phyloP scores from a whole-genome alignment of 2,329 filamentous ascomycete species.

The Zarea fungicola region DNA sequence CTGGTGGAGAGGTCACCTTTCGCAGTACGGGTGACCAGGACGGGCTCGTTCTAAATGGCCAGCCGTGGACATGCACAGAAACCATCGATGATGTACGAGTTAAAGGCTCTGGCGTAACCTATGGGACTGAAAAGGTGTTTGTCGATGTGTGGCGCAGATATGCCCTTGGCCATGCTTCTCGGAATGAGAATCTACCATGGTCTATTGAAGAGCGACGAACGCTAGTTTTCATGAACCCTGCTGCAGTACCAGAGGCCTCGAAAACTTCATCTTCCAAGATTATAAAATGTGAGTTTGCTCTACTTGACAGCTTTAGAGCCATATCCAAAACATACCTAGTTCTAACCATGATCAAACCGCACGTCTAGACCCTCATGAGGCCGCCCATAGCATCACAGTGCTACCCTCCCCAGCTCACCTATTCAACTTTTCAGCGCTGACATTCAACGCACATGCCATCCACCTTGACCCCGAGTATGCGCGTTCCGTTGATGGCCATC shows the following conservation, averaged over 20 bases:
- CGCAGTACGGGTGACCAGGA: constrained; percentile 19
- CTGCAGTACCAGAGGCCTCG: background rate
- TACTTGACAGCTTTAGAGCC: background rate
- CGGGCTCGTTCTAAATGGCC: constrained; percentile 33
- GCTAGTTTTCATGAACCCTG: constrained; percentile 44
- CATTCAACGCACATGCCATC: constrained; percentile 87
- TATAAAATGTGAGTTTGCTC: constrained; percentile 2
- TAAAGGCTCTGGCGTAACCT: constrained; percentile 13
- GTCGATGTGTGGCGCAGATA: constrained; percentile 48
- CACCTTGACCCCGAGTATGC: constrained; percentile 75
- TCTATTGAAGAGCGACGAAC: constrained; percentile 44
- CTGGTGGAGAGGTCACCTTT: constrained; percentile 67
- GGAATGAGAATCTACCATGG: constrained; percentile 14
- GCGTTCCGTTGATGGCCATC: constrained; percentile 66
- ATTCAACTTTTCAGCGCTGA: constrained; percentile 86
- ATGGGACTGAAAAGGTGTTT: constrained; percentile 40
- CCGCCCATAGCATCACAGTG: constrained; percentile 45
- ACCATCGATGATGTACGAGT: constrained; percentile 34
- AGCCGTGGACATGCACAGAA: constrained; percentile 41
- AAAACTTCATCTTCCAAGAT: background rate
- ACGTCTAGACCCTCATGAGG: constrained; percentile 28
- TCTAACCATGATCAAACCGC: background rate
- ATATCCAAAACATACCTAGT: background rate
- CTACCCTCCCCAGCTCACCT: constrained; percentile 66
- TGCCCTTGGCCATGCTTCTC: constrained; percentile 20